These are phyloP conservation scores for Prunus yedoensis DNA, from an alignment of 331 rosid genomes.

Conservation along the genomic window DNA sequence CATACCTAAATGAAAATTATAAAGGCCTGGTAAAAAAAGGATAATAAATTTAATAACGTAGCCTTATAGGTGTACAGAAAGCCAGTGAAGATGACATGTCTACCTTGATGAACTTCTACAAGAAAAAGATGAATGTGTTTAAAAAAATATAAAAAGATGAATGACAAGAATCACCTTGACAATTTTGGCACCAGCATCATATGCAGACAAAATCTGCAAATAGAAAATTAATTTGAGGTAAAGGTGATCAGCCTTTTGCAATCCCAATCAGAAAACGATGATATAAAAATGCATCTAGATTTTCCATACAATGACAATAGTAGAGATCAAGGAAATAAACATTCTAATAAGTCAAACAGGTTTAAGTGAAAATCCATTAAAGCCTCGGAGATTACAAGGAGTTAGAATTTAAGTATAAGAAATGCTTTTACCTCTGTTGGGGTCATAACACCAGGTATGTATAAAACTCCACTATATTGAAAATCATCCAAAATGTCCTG, in stretches of 20 bases:
- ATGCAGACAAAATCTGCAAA: conserved; percentile 70
- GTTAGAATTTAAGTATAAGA: not conserved
- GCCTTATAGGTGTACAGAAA: not conserved
- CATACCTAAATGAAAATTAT: not conserved
- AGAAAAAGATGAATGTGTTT: no score
- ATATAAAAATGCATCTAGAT: not conserved
- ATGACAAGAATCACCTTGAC: conserved; percentile 57
- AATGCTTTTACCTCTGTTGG: conserved; percentile 79
- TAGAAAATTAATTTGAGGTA: conserved; percentile 11
- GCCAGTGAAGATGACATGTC: not conserved
- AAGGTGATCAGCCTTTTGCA: not conserved
- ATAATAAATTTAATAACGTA: not conserved
- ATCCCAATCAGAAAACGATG: not conserved
- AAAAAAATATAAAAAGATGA: conserved; percentile 6
- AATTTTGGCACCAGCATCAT: conserved; percentile 69
- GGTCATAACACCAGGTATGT: conserved; percentile 91
- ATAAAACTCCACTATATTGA: conserved; percentile 49
- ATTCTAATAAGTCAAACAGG: not conserved
- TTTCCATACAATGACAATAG: not conserved
- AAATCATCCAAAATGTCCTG: conserved; percentile 66
- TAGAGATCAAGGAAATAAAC: not conserved
- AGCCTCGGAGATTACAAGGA: conserved; percentile 8
- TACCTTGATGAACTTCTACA: not conserved
- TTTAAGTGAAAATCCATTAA: conserved; percentile 1
- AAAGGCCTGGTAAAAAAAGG: not conserved